Percentiles rank a stretch among this genome's conserved stretches.
Evolutionary conservation across 176 grass and related monocot species (phyloP).

Genomic region (Eleusine coracana): DNA sequence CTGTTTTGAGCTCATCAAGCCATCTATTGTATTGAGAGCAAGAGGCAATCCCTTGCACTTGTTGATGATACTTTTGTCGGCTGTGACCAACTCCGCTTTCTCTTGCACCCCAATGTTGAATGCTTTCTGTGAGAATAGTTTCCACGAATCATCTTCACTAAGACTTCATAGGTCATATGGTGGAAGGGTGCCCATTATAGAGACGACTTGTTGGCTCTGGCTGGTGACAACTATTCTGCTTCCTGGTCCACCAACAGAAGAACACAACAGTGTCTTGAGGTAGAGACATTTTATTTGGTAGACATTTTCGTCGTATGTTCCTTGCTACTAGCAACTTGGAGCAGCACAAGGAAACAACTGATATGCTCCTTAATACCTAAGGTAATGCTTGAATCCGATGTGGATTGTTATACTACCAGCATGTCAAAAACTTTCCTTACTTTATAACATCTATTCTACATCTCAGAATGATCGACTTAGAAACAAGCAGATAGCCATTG

Average conservation of each 20-base stretch:
- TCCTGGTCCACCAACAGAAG: background rate
- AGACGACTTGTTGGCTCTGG: background rate
- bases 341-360: too few relatives aligned
- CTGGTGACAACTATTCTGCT: slow-evolving; percentile 49
- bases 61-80: slow-evolving; percentile 17
- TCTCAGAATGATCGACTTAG: too few relatives aligned
- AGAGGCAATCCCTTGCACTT: slow-evolving; percentile 43
- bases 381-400: too few relatives aligned
- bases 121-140: slow-evolving; percentile 36
- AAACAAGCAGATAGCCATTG: too few relatives aligned
- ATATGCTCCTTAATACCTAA: too few relatives aligned
- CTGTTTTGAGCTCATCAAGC: slow-evolving; percentile 42
- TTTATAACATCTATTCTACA: too few relatives aligned
- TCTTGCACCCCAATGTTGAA: slow-evolving; percentile 21
- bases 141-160: slow-evolving; percentile 15
- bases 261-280: background rate
- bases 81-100: background rate
- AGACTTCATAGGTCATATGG: background rate
- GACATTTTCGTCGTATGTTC: too few relatives aligned
- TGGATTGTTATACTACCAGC: too few relatives aligned
- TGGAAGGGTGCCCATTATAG: slow-evolving; percentile 15
- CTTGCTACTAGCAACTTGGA: too few relatives aligned
- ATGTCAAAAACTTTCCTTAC: too few relatives aligned
- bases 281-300: too few relatives aligned
- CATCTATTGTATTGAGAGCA: slow-evolving; percentile 31